phyloP scores from a whole-genome alignment of 2,329 filamentous ascomycete genomes.

The Aspergillus felis region DNA sequence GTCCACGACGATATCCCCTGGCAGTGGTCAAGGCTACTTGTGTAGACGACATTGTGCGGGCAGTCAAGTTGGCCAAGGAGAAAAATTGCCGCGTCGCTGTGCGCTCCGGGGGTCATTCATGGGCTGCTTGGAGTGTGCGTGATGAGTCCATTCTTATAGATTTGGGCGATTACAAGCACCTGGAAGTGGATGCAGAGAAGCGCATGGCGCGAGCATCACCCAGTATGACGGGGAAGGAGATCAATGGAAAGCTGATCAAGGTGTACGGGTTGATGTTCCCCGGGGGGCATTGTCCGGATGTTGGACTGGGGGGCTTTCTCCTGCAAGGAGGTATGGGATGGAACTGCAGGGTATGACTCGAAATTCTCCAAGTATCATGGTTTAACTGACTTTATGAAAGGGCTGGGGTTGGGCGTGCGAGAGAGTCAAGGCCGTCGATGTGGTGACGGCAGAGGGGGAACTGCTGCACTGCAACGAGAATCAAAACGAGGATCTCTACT shows the following conservation, averaged over 20 bases:
- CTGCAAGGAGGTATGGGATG: not conserved
- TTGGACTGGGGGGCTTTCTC: not conserved
- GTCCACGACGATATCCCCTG: constrained; percentile 35
- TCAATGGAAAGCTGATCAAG: not conserved
- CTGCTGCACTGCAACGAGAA: constrained; percentile 13
- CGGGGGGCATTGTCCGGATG: no score
- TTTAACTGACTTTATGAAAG: not conserved
- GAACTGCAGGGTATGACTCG: not conserved
- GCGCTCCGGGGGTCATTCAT: constrained; percentile 45
- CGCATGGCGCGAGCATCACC: no score
- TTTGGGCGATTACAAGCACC: not conserved
- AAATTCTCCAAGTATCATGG: no score
- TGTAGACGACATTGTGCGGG: constrained; percentile 30
- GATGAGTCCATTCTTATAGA: not conserved
- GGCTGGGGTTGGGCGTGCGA: constrained; percentile 48
- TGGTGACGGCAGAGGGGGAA: constrained; percentile 43
- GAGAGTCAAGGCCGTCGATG: constrained; percentile 40
- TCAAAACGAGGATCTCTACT: constrained; percentile 44
- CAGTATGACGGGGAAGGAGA: not conserved
- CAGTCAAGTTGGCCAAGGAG: constrained; percentile 34
- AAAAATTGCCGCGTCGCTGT: constrained; percentile 37
- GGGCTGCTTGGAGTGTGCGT: constrained; percentile 38
- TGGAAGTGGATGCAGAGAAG: no score
- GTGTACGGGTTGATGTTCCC: no score
- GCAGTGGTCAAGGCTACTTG: constrained; percentile 38